Conservation (phyloP, 2,329 filamentous ascomycete genomes). For the Pyrenophora teres region DNA sequence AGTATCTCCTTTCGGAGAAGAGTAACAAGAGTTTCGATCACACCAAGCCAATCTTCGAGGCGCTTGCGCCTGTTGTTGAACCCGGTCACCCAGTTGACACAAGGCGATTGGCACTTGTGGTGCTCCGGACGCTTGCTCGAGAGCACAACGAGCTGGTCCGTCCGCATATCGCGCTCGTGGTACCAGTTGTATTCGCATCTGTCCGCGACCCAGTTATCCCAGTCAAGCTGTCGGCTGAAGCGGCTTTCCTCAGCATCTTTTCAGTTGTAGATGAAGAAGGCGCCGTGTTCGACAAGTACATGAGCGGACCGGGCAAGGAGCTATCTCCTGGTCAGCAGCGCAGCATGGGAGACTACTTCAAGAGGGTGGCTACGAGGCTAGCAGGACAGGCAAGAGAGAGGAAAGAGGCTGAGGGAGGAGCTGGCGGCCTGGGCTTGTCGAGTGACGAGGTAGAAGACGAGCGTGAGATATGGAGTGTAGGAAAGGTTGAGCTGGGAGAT, state of each 20-base stretch:
- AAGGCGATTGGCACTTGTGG: constrained; percentile 82
- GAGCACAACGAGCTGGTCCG: constrained; percentile 78
- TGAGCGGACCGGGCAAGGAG: constrained; percentile 67
- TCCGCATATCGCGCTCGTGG: constrained; percentile 79
- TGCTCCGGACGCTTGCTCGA: constrained; percentile 82
- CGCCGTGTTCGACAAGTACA: constrained; percentile 88
- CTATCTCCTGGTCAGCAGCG: constrained; percentile 76
- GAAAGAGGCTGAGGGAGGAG: constrained; percentile 87
- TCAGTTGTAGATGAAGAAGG: constrained; percentile 85
- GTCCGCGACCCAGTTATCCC: constrained; percentile 93
- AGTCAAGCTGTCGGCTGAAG: constrained; percentile 92
- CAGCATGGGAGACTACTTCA: constrained; percentile 97
- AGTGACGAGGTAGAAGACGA: constrained; percentile 95
- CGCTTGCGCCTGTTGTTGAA: constrained; percentile 73
- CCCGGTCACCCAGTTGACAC: constrained; percentile 81
- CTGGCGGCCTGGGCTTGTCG: constrained; percentile 80
- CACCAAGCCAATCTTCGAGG: constrained; percentile 78
- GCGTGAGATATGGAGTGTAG: constrained; percentile 93
- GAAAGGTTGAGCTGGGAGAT: constrained; percentile 81
- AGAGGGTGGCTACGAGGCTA: constrained; percentile 82
- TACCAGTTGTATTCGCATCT: constrained; percentile 81
- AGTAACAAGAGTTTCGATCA: constrained; percentile 73
- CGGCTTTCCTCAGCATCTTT: constrained; percentile 90
- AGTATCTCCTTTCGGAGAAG: constrained; percentile 74
- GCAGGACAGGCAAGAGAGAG: constrained; percentile 88